Evolutionary conservation across 2,329 filamentous ascomycete species (phyloP), one percentile per base, ranked within the genome.

Genomic region (Colletotrichum cereale): DNA sequence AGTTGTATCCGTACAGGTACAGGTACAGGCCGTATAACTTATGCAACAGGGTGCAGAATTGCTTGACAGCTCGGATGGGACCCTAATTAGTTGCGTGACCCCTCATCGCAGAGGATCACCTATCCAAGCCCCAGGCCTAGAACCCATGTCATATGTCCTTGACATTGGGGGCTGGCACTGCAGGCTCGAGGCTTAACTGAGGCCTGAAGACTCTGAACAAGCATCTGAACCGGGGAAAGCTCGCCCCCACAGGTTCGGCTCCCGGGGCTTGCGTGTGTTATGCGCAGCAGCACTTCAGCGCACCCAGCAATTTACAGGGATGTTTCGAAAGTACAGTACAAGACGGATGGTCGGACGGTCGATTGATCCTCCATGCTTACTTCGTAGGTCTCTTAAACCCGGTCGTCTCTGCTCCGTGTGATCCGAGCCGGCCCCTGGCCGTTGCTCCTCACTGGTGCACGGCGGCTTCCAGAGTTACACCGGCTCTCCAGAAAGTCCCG

Each of bases 341-440:
- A 40, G 36, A 6, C 56, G 56, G 56, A 44, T 29, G 53, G 40
- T 65, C 66, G 53, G 61, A 40, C 44, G 29, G 65, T 67, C 67
- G 42, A 31, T 56, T 31, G 31, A 36, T 55, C 63, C 31, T 47
- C 24, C 47, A 50, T 38, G 47, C 40, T 57, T 55, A 40, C n/a
- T n/a, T n/a, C n/a, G n/a, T n/a, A 36, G 11, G 5, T 42, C 55
- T 50, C 57, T 48, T 67, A 58, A 67, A 62, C 53, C 57, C 64
- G 64, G 50, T 47, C 42, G 8, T 61, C 26, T 48, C n/a, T 31
- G 18, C 63, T 31, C 42, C 65, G 68, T 58, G 24, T 31, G 42
- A 71, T 34, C 68, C 68, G 58, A 70, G 44, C 53, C 68, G 68
- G 68, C 58, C 50, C 52, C 52, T 71, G 64, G 68, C 65, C 52